Percentiles rank a stretch among this genome's conserved stretches.
Conservation (phyloP, 306 rosid species). For the Cicer pinnatifidum region DNA sequence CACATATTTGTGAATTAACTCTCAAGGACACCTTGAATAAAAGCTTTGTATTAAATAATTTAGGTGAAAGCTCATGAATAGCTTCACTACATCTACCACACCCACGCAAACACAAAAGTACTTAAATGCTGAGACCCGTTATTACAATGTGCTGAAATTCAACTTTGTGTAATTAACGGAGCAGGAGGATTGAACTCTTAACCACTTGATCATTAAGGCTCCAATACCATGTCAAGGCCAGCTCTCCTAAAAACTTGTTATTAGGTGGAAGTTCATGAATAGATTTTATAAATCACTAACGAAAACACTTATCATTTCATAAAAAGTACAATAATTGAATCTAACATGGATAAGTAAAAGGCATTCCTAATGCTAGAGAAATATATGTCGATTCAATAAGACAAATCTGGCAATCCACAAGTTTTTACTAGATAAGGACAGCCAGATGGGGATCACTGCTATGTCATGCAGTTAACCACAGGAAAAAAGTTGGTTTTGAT, state of each 20-base stretch:
- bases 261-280: background rate
- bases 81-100: constrained; percentile 2
- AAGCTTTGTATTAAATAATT: constrained; percentile 22
- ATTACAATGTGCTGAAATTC: background rate
- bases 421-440: constrained; percentile 4
- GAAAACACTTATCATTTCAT: constrained; percentile 15
- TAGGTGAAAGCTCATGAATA: constrained; percentile 11
- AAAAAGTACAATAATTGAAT: background rate
- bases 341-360: background rate
- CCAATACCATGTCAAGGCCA: background rate
- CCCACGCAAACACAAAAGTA: background rate
- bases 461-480: background rate
- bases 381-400: constrained; percentile 1
- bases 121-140: background rate
- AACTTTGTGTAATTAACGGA: constrained; percentile 7
- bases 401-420: background rate
- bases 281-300: background rate
- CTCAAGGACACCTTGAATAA: background rate
- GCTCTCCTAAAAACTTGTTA: constrained; percentile 9
- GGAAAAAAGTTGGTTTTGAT: background rate
- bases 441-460: background rate
- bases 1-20: background rate
- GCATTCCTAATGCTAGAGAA: background rate
- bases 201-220: constrained; percentile 10
- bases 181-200: constrained; percentile 20